phyloP scores from a whole-genome alignment of 805 yeast species.

The Saccharomycopsis sp. region DNA sequence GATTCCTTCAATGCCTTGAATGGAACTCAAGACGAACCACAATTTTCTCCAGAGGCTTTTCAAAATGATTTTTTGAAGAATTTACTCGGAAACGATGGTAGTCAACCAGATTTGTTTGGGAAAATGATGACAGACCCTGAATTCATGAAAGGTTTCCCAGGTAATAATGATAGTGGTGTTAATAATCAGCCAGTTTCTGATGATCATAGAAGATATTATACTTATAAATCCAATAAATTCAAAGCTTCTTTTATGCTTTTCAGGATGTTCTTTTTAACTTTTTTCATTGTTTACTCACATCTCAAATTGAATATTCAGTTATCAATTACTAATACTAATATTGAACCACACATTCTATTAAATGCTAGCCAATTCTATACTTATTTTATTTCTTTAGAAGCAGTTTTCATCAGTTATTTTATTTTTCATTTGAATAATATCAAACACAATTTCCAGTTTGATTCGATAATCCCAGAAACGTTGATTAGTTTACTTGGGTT shows the following conservation, averaged over 20 bases:
- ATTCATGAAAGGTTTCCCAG: background rate
- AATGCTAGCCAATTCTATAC: slow-evolving; percentile 4
- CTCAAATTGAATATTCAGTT: slow-evolving; percentile 5
- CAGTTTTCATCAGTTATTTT: slow-evolving; percentile 5
- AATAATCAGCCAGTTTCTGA: background rate
- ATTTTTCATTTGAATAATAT: slow-evolving; percentile 2
- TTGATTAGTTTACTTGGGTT: slow-evolving; percentile 1
- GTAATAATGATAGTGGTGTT: background rate
- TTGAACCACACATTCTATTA: no score
- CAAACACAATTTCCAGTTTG: slow-evolving; percentile 11
- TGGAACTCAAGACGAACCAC: background rate
- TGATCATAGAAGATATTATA: slow-evolving; percentile 1
- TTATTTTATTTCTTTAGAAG: slow-evolving; percentile 9
- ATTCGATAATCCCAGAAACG: slow-evolving; percentile 7
- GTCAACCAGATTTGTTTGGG: slow-evolving; percentile 4
- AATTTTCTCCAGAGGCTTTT: no score
- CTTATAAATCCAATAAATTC: slow-evolving; percentile 9
- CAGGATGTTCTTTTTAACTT: slow-evolving; percentile 4
- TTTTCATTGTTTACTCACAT: slow-evolving; percentile 3
- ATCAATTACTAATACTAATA: background rate
- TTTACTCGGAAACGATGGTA: background rate
- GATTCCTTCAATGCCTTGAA: background rate
- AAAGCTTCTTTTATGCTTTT: slow-evolving; percentile 11
- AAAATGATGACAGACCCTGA: slow-evolving; percentile 6
- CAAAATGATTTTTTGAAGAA: slow-evolving; percentile 1